These are phyloP conservation scores for Tieghemostelium lacteum DNA, from an alignment of 78 protist genomes.

Conservation along the genomic window DNA sequence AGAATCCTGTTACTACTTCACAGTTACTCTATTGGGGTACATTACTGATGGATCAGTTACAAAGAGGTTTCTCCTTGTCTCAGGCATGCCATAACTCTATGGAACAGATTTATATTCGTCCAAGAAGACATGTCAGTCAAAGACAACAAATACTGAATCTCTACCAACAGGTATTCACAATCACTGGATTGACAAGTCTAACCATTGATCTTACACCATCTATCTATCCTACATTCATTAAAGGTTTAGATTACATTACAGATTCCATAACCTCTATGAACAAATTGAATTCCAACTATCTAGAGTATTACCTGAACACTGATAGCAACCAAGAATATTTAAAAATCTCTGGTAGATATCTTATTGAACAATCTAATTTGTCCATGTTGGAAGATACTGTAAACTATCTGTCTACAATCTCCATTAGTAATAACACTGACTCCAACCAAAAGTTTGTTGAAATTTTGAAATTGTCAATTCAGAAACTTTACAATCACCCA, in stretches of 20 bases:
- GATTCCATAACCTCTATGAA: background rate
- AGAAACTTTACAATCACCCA: conserved; percentile 9
- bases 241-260: conserved; percentile 1
- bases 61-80: conserved; percentile 41
- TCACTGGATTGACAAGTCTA: background rate
- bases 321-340: background rate
- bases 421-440: background rate
- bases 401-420: background rate
- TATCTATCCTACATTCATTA: conserved; percentile 18
- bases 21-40: conserved; percentile 73
- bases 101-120: conserved; percentile 74
- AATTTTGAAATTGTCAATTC: background rate
- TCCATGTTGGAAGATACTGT: background rate
- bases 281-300: background rate
- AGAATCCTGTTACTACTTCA: conserved; percentile 47
- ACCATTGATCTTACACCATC: background rate
- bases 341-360: conserved; percentile 5
- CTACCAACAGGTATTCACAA: background rate
- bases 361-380: conserved; percentile 17
- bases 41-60: conserved; percentile 48
- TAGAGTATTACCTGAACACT: background rate
- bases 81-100: conserved; percentile 17
- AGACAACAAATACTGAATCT: background rate
- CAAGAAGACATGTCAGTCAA: conserved; percentile 45
- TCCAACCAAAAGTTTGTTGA: background rate